phyloP scores from a whole-genome alignment of 1,284 basidiomycete species.

The Pascua sp. region DNA sequence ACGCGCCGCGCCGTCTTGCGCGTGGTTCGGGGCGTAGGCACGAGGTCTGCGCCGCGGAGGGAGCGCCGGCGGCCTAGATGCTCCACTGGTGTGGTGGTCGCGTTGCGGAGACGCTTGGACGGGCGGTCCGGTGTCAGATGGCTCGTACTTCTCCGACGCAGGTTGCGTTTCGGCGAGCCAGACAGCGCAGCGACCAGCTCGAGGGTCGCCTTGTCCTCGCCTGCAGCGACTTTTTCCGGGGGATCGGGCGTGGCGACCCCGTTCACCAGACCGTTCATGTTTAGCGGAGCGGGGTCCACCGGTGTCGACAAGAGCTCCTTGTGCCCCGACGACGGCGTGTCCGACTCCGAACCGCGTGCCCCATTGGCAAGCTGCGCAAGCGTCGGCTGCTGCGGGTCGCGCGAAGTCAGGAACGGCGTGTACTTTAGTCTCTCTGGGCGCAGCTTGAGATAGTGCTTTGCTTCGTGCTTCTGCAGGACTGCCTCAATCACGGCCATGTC shows the following conservation, averaged over 20 bases:
- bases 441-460: slow-evolving; percentile 75
- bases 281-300: slow-evolving; percentile 4
- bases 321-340: slow-evolving; percentile 8
- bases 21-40: neutral
- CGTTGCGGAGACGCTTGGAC: slow-evolving; percentile 8
- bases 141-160: slow-evolving; percentile 23
- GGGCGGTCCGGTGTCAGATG: slow-evolving; percentile 6
- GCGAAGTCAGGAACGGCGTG: slow-evolving; percentile 78
- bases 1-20: neutral
- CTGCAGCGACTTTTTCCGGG: slow-evolving; percentile 15
- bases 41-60: neutral
- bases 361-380: neutral
- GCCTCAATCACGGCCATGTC: slow-evolving; percentile 68
- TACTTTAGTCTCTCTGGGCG: slow-evolving; percentile 86
- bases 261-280: neutral
- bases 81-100: neutral
- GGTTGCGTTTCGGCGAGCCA: slow-evolving; percentile 21
- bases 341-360: neutral
- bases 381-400: slow-evolving; percentile 8
- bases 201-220: slow-evolving; percentile 38
- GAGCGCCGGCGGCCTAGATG: neutral
- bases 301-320: slow-evolving; percentile 16
- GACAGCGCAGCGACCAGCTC: slow-evolving; percentile 35
- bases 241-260: slow-evolving; percentile 2
- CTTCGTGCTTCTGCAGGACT: slow-evolving; percentile 68